Percentiles rank a stretch among this genome's conserved stretches.
phyloP scores from a whole-genome alignment of 345 rosid genomes.

The Ricinus communis region DNA sequence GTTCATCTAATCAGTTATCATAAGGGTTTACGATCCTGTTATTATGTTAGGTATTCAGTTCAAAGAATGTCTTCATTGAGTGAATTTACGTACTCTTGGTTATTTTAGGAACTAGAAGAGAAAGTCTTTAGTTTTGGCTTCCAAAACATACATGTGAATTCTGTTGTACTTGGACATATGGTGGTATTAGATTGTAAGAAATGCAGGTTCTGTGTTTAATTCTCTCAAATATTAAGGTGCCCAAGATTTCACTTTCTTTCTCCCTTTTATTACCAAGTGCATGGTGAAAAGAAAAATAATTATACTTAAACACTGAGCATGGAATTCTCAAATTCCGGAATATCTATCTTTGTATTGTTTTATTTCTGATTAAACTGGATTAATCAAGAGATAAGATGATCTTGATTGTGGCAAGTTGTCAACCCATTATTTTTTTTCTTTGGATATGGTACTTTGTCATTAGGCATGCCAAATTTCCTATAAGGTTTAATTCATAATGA shows the following conservation, averaged over 20 bases:
- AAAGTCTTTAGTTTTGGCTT: constrained; percentile 4
- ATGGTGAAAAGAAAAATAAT: constrained; percentile 3
- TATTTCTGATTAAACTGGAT: background rate
- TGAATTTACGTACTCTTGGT: background rate
- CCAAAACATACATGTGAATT: background rate
- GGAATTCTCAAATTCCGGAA: background rate
- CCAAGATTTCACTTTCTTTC: background rate
- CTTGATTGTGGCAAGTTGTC: background rate
- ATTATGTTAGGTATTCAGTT: background rate
- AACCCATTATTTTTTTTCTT: background rate
- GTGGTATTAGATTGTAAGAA: constrained; percentile 5
- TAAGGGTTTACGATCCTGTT: background rate
- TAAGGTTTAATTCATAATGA: background rate
- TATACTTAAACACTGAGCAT: background rate
- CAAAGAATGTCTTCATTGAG: background rate
- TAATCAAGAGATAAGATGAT: background rate
- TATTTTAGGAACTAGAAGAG: background rate
- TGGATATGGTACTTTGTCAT: background rate
- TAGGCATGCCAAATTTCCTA: background rate
- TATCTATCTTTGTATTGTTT: background rate
- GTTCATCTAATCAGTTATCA: background rate
- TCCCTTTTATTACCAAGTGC: background rate
- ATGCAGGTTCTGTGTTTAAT: background rate
- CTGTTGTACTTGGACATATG: constrained; percentile 1
- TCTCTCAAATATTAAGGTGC: background rate